phyloP scores from a whole-genome alignment of 1,284 basidiomycete genomes.

The Serendipita sp. region DNA sequence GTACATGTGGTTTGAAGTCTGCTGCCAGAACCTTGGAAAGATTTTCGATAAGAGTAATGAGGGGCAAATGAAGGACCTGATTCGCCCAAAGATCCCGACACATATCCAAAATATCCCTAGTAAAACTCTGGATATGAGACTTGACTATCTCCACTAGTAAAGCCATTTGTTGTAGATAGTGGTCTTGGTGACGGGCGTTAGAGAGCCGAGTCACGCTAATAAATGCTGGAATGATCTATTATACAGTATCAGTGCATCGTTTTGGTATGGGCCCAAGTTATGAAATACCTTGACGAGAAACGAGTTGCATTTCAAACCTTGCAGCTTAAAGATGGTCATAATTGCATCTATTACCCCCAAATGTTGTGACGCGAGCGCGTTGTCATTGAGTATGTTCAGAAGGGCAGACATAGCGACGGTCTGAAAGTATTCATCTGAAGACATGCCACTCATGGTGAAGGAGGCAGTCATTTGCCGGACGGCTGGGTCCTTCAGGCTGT shows the following conservation, averaged over 20 bases:
- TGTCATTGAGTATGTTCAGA: conserved; percentile 79
- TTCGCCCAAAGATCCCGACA: conserved; percentile 87
- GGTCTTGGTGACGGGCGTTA: conserved; percentile 71
- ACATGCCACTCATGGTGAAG: conserved; percentile 22
- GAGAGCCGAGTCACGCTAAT: conserved; percentile 77
- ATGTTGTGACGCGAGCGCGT: conserved; percentile 73
- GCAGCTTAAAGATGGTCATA: conserved; percentile 99
- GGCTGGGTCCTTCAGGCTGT: conserved; percentile 55
- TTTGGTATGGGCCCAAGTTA: background rate
- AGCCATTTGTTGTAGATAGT: conserved; percentile 91
- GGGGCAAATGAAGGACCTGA: conserved; percentile 73
- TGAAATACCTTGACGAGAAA: conserved; percentile 76
- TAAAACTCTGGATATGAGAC: conserved; percentile 91
- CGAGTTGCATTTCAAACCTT: conserved; percentile 90
- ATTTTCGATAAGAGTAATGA: conserved; percentile 87
- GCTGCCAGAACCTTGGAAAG: conserved; percentile 92
- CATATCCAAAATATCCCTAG: conserved; percentile 67
- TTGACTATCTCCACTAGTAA: conserved; percentile 96
- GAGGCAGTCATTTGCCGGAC: conserved; percentile 47
- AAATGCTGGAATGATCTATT: conserved; percentile 91
- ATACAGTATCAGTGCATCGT: conserved; percentile 8
- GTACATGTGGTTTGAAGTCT: conserved; percentile 97
- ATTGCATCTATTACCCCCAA: conserved; percentile 94
- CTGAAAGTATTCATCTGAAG: conserved; percentile 93
- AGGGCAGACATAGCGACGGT: conserved; percentile 88